Base-by-base conservation (phyloP, 1,284 basidiomycete species). In the Puccinia horiana region DNA sequence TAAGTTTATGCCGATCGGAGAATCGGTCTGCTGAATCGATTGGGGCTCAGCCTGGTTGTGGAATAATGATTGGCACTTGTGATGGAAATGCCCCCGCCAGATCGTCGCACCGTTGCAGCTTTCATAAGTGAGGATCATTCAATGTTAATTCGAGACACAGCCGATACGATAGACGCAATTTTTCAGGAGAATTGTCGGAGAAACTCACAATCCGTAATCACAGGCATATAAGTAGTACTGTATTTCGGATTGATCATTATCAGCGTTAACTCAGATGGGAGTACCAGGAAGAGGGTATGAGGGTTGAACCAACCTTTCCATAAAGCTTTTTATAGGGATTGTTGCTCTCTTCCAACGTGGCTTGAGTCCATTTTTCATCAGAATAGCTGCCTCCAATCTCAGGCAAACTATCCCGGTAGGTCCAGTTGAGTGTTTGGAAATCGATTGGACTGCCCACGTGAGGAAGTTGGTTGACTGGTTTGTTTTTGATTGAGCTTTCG, bases 11-110 rank as follows among this genome's bases (percentile, higher is more conserved):
- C 83, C 84, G 32, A 44, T 37, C 5, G 26, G 29, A 35, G 73
- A 58, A 26, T 73, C 54, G 44, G 4, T 42, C n/a, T 35, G 32
- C 5, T 18, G 49, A 69, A 26, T 6, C 42, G 32, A 79, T 8
- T 52, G 56, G 76, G 32, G 40, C 14, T 77, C 23, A 37, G 16
- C n/a, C 29, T 61, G 76, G 37, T 44, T 37, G 42, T n/a, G 73
- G 56, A 58, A 58, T 40, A 54, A 75, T 44, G 73, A 42, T 42
- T 56, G n/a, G 23, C 76, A 70, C 49, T 56, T 70, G 58, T 89
- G 90, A 20, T 87, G 88, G 86, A 94, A 94, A 86, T 93, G 91
- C 0, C 93, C 93, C 69, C 93, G 89, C 92, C 92, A 94, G 14
- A 94, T 87, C 35, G 93, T 91, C 93, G 86, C 93, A 93, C 89